A percentile compares a stretch with the other conserved stretches of the same genome.
Conservation (phyloP, 2,329 filamentous ascomycete genomes). For the Aspergillus fructus region DNA sequence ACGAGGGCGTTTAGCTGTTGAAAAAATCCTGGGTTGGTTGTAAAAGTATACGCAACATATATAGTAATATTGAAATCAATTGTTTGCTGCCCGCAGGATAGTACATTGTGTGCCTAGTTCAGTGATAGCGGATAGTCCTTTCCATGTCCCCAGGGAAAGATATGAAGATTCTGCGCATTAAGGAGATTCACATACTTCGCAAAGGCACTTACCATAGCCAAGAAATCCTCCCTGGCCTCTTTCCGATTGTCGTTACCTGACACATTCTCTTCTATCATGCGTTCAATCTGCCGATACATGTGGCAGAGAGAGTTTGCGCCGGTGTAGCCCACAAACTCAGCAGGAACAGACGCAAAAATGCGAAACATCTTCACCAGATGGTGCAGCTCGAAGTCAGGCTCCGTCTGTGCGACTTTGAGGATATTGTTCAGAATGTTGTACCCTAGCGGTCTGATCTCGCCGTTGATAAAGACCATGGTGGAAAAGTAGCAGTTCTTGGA, state of each 20-base stretch:
- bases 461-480: not conserved
- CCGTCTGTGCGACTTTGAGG: not conserved
- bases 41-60: no score
- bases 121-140: not conserved
- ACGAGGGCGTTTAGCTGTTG: no score
- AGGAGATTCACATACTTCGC: not conserved
- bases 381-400: not conserved
- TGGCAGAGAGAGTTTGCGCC: not conserved
- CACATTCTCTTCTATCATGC: not conserved
- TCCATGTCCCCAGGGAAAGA: not conserved
- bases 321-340: not conserved
- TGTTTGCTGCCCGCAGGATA: no score
- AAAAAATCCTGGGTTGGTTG: no score
- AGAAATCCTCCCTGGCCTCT: not conserved
- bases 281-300: not conserved
- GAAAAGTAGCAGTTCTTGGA: not conserved
- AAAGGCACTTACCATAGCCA: not conserved
- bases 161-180: not conserved
- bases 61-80: no score
- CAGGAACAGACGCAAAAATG: not conserved
- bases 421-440: not conserved
- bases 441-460: not conserved
- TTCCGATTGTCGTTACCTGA: not conserved
- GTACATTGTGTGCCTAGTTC: no score
- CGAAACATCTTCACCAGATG: not conserved